A percentile compares a stretch with the other conserved stretches of the same genome.
phyloP scores from a whole-genome alignment of 164 flowering plant species.

The Dillenia suffruticosa region DNA sequence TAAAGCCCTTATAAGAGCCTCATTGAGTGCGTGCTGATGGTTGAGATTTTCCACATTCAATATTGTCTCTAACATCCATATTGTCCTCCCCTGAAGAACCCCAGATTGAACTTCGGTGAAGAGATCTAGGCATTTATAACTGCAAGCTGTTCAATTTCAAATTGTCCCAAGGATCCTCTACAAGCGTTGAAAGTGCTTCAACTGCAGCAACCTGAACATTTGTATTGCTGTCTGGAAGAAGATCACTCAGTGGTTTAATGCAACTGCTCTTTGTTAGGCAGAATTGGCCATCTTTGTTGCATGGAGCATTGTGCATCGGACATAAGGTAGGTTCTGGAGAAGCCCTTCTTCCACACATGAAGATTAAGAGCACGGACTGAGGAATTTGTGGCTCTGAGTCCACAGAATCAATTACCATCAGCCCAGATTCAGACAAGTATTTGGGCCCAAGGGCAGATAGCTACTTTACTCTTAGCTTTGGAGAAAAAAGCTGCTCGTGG shows the following conservation, averaged over 20 bases:
- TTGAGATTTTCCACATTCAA: constrained; percentile 37
- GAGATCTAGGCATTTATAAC: constrained; percentile 27
- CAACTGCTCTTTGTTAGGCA: constrained; percentile 47
- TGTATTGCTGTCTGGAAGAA: constrained; percentile 39
- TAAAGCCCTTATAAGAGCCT: constrained; percentile 42
- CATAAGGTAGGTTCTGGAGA: constrained; percentile 28
- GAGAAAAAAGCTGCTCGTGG: constrained; percentile 25
- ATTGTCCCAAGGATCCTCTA: constrained; percentile 21
- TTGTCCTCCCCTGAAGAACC: constrained; percentile 42
- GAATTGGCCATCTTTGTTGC: constrained; percentile 35
- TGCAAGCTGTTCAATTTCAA: constrained; percentile 30
- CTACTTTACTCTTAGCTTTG: constrained; percentile 39
- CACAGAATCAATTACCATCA: constrained; percentile 6
- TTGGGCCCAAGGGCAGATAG: constrained; percentile 47
- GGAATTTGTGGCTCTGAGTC: constrained; percentile 33
- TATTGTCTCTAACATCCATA: constrained; percentile 49
- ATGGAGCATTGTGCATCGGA: constrained; percentile 38
- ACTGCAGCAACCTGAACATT: constrained; percentile 41
- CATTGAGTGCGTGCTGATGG: constrained; percentile 26
- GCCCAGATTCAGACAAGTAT: constrained; percentile 43
- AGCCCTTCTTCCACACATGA: constrained; percentile 33
- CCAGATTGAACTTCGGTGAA: constrained; percentile 42
- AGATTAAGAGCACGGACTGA: constrained; percentile 28
- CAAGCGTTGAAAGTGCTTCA: constrained; percentile 49
- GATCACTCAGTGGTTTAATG: constrained; percentile 41